A percentile compares a stretch with the other conserved stretches of the same genome.
Evolutionary conservation across 345 rosid species (phyloP).

Genomic region (Populus ilicifolia): DNA sequence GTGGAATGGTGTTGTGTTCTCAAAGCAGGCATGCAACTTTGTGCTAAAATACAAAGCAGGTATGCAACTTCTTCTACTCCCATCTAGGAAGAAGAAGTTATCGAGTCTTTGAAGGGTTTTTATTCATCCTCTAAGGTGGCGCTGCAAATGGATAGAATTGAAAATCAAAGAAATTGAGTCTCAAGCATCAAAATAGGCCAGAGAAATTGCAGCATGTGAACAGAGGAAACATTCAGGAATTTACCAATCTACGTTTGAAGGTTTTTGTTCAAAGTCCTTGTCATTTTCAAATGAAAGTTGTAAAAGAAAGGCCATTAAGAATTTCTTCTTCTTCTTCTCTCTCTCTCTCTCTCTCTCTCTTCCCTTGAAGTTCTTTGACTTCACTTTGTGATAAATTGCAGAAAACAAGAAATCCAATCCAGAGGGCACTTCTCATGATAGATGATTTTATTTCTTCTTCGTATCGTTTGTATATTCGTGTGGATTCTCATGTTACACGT

Average conservation of each 20-base stretch:
- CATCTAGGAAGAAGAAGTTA: slow-evolving; percentile 64
- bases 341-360: not conserved
- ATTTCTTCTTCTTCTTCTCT: too few relatives aligned
- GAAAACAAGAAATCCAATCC: slow-evolving; percentile 60
- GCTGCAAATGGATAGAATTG: slow-evolving; percentile 84
- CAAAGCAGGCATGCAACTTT: not conserved
- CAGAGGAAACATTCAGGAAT: slow-evolving; percentile 40
- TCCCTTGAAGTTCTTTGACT: not conserved
- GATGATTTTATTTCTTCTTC: slow-evolving; percentile 36
- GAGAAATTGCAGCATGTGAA: slow-evolving; percentile 47
- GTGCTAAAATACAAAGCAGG: not conserved
- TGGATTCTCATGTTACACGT: not conserved
- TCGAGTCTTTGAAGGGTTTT: slow-evolving; percentile 81
- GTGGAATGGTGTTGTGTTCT: not conserved
- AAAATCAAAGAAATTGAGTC: slow-evolving; percentile 67
- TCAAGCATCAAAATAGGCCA: slow-evolving; percentile 53
- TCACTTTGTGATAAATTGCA: slow-evolving; percentile 31
- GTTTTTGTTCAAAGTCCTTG: slow-evolving; percentile 53
- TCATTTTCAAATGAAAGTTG: slow-evolving; percentile 55
- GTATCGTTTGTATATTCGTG: not conserved
- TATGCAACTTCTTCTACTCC: slow-evolving; percentile 5
- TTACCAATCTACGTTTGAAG: slow-evolving; percentile 46
- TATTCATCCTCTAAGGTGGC: slow-evolving; percentile 83
- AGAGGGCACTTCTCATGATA: slow-evolving; percentile 45
- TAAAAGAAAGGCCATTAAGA: slow-evolving; percentile 54